phyloP scores from a whole-genome alignment of 441 rosid genomes.

The Erodium trifolium region DNA sequence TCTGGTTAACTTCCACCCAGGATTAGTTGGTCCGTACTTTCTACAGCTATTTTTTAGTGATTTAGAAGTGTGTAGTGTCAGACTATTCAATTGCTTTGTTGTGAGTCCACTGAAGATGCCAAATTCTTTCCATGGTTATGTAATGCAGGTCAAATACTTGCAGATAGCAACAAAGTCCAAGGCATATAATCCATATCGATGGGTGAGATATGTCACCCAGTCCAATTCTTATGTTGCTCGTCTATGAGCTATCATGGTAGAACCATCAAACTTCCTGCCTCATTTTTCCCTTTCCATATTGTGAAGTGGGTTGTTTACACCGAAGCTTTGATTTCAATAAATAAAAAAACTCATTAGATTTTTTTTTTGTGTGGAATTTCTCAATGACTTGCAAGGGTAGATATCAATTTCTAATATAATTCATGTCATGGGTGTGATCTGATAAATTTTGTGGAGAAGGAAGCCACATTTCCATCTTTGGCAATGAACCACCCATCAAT shows the following conservation, averaged over 20 bases:
- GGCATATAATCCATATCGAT: slow-evolving; percentile 74
- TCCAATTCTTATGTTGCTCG: slow-evolving; percentile 96
- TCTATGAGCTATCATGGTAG: slow-evolving; percentile 22
- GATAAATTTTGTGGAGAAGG: too few relatives aligned
- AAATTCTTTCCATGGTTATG: not conserved
- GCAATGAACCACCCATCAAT: too few relatives aligned
- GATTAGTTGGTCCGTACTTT: not conserved
- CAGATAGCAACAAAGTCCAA: slow-evolving; percentile 91
- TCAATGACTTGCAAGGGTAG: not conserved
- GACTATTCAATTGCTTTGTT: not conserved
- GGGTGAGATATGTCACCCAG: slow-evolving; percentile 98
- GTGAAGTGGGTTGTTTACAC: not conserved
- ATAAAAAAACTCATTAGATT: not conserved
- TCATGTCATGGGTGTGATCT: too few relatives aligned
- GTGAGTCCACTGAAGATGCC: slow-evolving; percentile 2
- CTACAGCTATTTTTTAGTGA: not conserved
- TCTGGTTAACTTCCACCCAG: not conserved
- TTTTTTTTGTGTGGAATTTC: not conserved
- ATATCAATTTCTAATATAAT: not conserved
- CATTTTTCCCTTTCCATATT: not conserved
- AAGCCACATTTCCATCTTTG: too few relatives aligned
- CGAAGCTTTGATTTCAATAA: not conserved
- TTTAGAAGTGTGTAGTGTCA: not conserved
- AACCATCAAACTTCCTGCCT: slow-evolving; percentile 1
- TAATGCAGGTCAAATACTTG: slow-evolving; percentile 85